Evolutionary conservation across 805 yeast species (phyloP), one percentile per base, ranked within the genome.

Genomic region (Komagataella mondaviorum): DNA sequence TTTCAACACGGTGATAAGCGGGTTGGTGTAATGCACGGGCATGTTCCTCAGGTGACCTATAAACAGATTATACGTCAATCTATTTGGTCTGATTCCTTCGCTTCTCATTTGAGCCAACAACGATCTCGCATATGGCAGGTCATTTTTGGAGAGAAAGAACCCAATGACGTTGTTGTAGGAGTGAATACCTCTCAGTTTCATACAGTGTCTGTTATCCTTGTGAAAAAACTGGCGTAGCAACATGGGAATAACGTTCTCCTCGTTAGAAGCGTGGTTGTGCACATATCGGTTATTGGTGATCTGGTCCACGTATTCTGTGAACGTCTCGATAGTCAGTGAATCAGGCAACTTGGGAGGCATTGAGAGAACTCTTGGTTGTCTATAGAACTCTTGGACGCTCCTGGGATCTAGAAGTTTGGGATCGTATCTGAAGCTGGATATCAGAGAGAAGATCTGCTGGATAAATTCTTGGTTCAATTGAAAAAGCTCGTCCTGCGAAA

Each of bases 61-160:
- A 59, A 73, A 56, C 12, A 68, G 54, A 55, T 73, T 73, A 51
- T 66, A 70, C 1, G 75, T 72, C 2, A 59, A 61, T 3, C 70
- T 61, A 52, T 69, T 66, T 16, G 72, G 72, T 6, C 47, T 39
- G 12, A 64, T 50, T 1, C 60, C 57, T 52, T 65, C 69, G 2
- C 61, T 49, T 45, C 60, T 63, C 74, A 76, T 71, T 55, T 72
- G 73, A 1, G 63, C 61, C 44, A 72, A 60, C 3, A 70, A 56
- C 49, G 69, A 71, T 47, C 70, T 62, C 54, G 75, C 66, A 2
- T 71, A 62, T 0, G 71, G 70, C 47, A 69, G 60, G 57, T 76
- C 77, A 53, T 62, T 61, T 45, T 63, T 64, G 16, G 56, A 53
- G 17, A 68, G 60, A 55, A 66, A 74, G 56, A 63, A 74, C 49